Conservation (phyloP, 108 stramenopile genomes). For the Conticribra weissflogii region DNA sequence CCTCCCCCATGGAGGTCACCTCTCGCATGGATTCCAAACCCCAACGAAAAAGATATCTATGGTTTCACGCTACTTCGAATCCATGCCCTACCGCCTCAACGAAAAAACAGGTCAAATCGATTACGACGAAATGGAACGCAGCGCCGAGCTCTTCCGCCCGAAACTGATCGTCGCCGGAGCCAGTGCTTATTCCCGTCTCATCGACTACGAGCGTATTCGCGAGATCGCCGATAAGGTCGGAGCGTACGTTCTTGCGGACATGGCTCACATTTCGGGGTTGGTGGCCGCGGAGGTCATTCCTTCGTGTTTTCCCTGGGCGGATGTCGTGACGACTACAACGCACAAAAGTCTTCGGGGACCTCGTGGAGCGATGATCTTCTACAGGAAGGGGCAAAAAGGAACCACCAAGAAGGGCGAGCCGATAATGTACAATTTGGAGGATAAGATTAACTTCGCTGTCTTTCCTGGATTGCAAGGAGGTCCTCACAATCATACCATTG, state of each 20-base stretch:
- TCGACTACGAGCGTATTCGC: constrained; percentile 99
- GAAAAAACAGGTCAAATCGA: constrained; percentile 95
- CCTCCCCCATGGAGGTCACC: constrained; percentile 97
- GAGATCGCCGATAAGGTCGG: constrained; percentile 92
- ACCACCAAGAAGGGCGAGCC: constrained; percentile 94
- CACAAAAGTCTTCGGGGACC: constrained; percentile 99
- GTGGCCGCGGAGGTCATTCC: constrained; percentile 96
- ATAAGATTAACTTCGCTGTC: constrained; percentile 98
- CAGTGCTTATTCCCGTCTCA: constrained; percentile 97
- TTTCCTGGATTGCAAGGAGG: constrained; percentile 99
- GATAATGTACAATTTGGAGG: constrained; percentile 96
- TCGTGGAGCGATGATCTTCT: constrained; percentile 99
- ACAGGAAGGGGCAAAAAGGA: constrained; percentile 87
- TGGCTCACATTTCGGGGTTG: constrained; percentile 99
- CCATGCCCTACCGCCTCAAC: constrained; percentile 98
- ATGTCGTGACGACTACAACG: constrained; percentile 99
- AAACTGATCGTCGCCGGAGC: constrained; percentile 99
- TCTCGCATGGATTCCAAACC: constrained; percentile 98
- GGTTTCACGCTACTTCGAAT: constrained; percentile 97
- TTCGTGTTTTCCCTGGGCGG: constrained; percentile 96
- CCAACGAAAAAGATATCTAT: constrained; percentile 95
- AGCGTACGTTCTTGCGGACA: constrained; percentile 97
- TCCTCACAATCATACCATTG: constrained; percentile 99
- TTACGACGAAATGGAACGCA: constrained; percentile 96
- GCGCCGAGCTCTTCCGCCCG: constrained; percentile 97